Evolutionary conservation across 2,329 filamentous ascomycete species (phyloP).

Genomic region (Nothopassalora personata): DNA sequence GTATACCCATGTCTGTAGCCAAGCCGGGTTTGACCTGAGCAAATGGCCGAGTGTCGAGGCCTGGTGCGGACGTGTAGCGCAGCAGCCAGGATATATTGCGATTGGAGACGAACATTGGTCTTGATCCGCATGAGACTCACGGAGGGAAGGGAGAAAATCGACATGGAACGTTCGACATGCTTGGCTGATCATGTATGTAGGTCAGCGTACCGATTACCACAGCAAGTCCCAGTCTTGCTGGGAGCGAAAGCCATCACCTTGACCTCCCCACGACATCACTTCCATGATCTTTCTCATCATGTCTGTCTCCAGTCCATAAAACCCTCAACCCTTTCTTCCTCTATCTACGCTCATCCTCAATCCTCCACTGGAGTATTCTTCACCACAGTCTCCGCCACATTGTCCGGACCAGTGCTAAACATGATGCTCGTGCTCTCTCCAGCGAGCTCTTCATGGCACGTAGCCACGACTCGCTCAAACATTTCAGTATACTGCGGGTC

Average conservation of each 20-base stretch:
- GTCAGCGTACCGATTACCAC: no score
- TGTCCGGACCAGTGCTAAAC: conserved; percentile 2
- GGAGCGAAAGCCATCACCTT: no score
- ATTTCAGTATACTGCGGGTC: not conserved
- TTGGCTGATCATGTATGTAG: no score
- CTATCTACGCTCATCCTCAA: not conserved
- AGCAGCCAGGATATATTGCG: conserved; percentile 3
- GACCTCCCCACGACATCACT: not conserved
- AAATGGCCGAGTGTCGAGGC: conserved; percentile 4
- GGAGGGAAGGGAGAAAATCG: no score
- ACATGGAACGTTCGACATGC: no score
- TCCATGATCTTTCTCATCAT: not conserved
- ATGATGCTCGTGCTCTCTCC: not conserved
- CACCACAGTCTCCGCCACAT: not conserved
- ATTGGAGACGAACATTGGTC: not conserved
- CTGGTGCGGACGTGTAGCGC: conserved; percentile 5
- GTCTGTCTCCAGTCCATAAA: not conserved
- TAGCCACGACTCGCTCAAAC: conserved; percentile 3
- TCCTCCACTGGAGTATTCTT: not conserved
- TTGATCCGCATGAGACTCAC: not conserved
- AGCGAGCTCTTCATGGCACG: not conserved
- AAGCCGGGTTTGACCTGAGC: conserved; percentile 4
- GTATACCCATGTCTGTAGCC: conserved; percentile 6
- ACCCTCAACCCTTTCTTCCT: not conserved
- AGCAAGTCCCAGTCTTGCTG: no score